Evolutionary conservation across 371 early-diverging fungal genomes (phyloP), one percentile per base, ranked within the genome.

Genomic region (Batrachochytrium dendrobatidis): DNA sequence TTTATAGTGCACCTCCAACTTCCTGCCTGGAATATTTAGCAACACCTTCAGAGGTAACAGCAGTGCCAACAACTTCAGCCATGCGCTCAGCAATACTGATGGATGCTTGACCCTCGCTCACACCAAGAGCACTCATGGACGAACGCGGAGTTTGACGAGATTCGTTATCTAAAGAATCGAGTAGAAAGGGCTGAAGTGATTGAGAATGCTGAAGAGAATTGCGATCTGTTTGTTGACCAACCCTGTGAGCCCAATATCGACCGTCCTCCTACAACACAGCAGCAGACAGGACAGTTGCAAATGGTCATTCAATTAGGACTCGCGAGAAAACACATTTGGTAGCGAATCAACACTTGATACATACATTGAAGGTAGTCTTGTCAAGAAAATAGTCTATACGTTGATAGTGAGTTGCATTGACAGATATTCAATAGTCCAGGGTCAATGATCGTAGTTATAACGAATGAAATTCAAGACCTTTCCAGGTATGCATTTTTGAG

Each of bases 1-100:
- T 18, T 34, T 8, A 32, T 15, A 54, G 34, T 45, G 32, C 34
- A 63, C 67, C 66, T 49, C 56, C 39, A 20, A 49, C 35, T 29
- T 65, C 72, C 12, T 60, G 55, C 34, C 56, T 57, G 20, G 67
- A 49, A 49, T 59, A 72, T 20, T 62, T 61, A 2, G 76, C 76
- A n/a, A 72, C 72, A 18, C 66, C 54, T 53, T 75, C 76, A 22
- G 69, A 67, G 0, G 76, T 75, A 24, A 75, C 76, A 20, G 76
- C 69, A 1, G 70, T 68, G 25, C 76, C 76, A 2, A 67, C 61
- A 24, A 68, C 70, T 29, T 60, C 61, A n/a, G 66, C 76, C 76
- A 73, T 68, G 17, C 69, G 60, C 64, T 75, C 76, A 7, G 76
- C 76, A 12, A 72, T 32, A 52, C 65, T 65, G 55, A 72, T 43